Percentiles rank a stretch among this genome's conserved stretches.
These are phyloP conservation scores for Scheffersomyces ergatensis DNA, from an alignment of 805 yeast genomes.

Conservation along the genomic window DNA sequence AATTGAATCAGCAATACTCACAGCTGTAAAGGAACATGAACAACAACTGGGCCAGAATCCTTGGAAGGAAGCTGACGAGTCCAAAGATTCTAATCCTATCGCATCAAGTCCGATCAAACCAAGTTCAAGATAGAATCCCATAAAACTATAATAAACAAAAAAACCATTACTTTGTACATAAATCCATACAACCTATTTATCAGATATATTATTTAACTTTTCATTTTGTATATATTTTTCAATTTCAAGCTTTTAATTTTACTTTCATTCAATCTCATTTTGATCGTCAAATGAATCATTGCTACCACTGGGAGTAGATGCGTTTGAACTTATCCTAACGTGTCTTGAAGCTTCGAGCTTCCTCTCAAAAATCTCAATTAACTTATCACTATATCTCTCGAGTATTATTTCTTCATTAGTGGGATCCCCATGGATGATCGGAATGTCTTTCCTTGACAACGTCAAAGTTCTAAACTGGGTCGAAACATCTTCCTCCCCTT, in stretches of 20 bases:
- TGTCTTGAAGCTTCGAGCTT: constrained; percentile 14
- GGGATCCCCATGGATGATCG: constrained; percentile 3
- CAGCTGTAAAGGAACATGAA: background rate
- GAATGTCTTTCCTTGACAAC: too few species aligned
- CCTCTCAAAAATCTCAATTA: constrained; percentile 25
- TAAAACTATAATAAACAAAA: background rate
- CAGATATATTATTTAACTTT: constrained; percentile 2
- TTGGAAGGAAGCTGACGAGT: constrained; percentile 34
- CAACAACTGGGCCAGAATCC: constrained; percentile 17
- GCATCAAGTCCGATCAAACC: constrained; percentile 38
- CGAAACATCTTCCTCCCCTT: too few species aligned
- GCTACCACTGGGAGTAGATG: constrained; percentile 3
- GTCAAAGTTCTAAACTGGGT: background rate
- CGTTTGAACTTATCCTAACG: background rate
- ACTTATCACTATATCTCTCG: constrained; percentile 36
- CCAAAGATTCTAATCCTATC: constrained; percentile 29
- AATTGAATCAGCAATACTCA: constrained; percentile 6
- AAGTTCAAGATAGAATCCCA: constrained; percentile 14
- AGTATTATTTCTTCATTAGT: constrained; percentile 21
- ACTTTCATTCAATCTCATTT: constrained; percentile 5
- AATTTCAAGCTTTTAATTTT: too few species aligned
- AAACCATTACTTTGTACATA: background rate
- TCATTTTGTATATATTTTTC: constrained; percentile 2
- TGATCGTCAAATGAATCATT: constrained; percentile 1
- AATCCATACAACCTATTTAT: background rate